phyloP scores from a whole-genome alignment of 73 alveolate genomes.

The Durusdinium trenchii region DNA sequence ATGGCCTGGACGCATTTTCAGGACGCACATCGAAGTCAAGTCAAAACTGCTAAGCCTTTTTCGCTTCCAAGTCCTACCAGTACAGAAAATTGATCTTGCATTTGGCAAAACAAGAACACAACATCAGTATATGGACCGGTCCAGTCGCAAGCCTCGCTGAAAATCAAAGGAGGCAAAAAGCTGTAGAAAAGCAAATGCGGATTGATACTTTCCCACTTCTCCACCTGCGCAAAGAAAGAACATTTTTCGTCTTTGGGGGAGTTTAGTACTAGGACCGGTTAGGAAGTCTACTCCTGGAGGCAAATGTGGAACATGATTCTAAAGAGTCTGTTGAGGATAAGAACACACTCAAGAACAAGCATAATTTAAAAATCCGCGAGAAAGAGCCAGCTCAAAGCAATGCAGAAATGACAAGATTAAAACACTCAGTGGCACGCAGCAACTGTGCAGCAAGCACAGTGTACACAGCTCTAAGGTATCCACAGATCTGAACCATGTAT shows the following conservation, averaged over 20 bases:
- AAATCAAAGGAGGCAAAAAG: conserved; percentile 88
- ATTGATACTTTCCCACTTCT: conserved; percentile 60
- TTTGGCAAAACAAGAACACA: too few species aligned
- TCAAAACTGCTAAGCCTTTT: not conserved
- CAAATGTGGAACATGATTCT: too few species aligned
- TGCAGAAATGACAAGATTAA: not conserved
- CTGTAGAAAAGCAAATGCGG: conserved; percentile 85
- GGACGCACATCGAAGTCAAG: not conserved
- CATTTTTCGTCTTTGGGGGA: too few species aligned
- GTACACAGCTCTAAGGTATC: not conserved
- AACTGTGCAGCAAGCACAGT: not conserved
- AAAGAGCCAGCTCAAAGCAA: too few species aligned
- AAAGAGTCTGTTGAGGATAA: too few species aligned
- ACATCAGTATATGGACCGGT: not conserved
- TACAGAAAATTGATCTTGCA: too few species aligned
- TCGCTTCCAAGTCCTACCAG: not conserved
- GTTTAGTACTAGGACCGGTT: too few species aligned
- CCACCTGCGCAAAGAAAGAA: too few species aligned
- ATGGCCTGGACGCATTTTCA: conserved; percentile 41
- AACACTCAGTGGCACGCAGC: not conserved
- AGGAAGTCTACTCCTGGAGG: too few species aligned
- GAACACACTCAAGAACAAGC: too few species aligned
- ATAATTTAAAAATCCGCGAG: too few species aligned
- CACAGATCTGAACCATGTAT: conserved; percentile 75
- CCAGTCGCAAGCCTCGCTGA: conserved; percentile 54